phyloP scores from a whole-genome alignment of 495 filamentous ascomycete species.

The Hypoxylon trugodes region DNA sequence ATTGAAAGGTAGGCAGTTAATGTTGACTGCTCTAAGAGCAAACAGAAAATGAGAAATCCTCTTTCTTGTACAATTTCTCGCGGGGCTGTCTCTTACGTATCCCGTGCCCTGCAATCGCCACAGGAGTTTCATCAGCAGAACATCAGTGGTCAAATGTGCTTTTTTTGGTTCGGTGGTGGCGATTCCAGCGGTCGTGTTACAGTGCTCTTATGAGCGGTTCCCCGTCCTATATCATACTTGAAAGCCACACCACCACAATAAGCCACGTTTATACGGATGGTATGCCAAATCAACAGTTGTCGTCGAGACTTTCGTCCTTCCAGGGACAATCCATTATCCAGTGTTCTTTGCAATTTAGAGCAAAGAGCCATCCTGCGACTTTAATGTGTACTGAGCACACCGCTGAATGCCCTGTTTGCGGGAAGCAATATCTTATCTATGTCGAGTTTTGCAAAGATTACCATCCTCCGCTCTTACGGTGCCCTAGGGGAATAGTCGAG shows the following conservation, averaged over 20 bases:
- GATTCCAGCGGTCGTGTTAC: conserved; percentile 31
- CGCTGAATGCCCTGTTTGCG: conserved; percentile 59
- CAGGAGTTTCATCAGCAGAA: conserved; percentile 38
- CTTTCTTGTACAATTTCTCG: conserved; percentile 29
- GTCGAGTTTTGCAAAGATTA: conserved; percentile 58
- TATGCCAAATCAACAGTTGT: conserved; percentile 41
- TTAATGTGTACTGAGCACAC: conserved; percentile 62
- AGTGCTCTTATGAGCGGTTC: conserved; percentile 19
- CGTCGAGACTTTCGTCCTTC: conserved; percentile 34
- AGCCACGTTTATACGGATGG: conserved; percentile 41
- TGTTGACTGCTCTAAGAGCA: conserved; percentile 34
- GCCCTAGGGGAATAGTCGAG: conserved; percentile 49
- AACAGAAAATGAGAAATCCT: conserved; percentile 38
- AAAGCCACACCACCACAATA: conserved; percentile 36
- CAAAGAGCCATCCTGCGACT: conserved; percentile 36
- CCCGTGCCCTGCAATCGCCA: conserved; percentile 47
- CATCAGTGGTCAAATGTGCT: conserved; percentile 34
- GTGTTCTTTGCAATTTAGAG: conserved; percentile 29
- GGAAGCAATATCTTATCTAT: conserved; percentile 60
- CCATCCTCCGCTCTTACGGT: conserved; percentile 53
- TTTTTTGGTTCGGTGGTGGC: conserved; percentile 37
- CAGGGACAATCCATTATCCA: conserved; percentile 29
- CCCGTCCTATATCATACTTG: conserved; percentile 32
- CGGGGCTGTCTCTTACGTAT: conserved; percentile 41
- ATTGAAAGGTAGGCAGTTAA: conserved; percentile 36